These are phyloP conservation scores for Psidium guajava DNA, from an alignment of 345 rosid species.

Conservation along the genomic window DNA sequence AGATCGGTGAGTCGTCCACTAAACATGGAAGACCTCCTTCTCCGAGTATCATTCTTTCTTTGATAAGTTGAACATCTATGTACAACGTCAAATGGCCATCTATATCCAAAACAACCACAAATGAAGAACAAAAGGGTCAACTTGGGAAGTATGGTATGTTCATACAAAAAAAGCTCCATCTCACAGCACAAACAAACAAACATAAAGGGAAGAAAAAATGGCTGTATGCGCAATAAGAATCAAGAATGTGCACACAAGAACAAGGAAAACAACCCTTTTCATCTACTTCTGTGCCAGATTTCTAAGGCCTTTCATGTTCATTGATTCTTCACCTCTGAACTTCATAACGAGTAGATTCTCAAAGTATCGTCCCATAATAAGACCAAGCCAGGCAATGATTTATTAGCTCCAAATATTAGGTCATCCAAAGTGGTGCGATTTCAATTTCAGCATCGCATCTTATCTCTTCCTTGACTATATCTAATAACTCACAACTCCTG, in stretches of 20 bases:
- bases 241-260: neutral
- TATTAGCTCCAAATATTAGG: neutral
- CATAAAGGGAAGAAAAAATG: neutral
- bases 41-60: slow-evolving; percentile 23
- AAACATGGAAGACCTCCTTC: slow-evolving; percentile 19
- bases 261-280: neutral
- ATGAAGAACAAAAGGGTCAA: neutral
- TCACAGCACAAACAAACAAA: neutral
- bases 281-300: neutral
- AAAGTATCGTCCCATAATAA: neutral
- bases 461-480: neutral
- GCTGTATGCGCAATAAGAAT: neutral
- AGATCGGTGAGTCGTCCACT: slow-evolving; percentile 11
- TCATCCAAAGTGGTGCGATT: neutral
- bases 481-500: neutral
- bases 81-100: slow-evolving; percentile 1
- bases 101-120: neutral
- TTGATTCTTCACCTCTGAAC: neutral
- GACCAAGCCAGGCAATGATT: neutral
- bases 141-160: neutral
- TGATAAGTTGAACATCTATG: slow-evolving; percentile 4
- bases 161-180: neutral
- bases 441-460: neutral
- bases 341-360: neutral
- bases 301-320: neutral